A percentile compares a stretch with the other conserved stretches of the same genome.
These are phyloP conservation scores for Inga laurina DNA, from an alignment of 306 rosid genomes.

Conservation along the genomic window DNA sequence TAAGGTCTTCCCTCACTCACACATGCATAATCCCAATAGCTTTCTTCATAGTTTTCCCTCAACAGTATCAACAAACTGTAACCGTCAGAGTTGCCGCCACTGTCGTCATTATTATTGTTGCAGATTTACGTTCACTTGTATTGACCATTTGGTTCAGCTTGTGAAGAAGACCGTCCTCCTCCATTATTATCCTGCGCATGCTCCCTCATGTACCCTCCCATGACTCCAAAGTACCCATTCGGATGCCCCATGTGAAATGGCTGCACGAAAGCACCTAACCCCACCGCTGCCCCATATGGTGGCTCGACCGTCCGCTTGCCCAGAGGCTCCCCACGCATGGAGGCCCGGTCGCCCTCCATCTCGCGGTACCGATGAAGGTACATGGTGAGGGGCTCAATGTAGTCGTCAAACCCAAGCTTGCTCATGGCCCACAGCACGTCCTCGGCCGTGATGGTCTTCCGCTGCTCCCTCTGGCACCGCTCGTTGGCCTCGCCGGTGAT, in stretches of 20 bases:
- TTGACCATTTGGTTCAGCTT: conserved; percentile 1
- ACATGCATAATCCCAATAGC: not conserved
- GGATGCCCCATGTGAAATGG: not conserved
- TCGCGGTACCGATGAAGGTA: conserved; percentile 83
- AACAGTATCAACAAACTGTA: not conserved
- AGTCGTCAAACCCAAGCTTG: conserved; percentile 84
- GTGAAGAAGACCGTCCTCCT: not conserved
- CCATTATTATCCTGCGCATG: not conserved
- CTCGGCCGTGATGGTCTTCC: conserved; percentile 85
- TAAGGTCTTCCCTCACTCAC: not conserved
- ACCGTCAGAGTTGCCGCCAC: not conserved
- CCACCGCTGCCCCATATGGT: not conserved
- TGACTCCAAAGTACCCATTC: not conserved
- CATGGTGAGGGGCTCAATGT: conserved; percentile 67
- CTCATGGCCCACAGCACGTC: conserved; percentile 95
- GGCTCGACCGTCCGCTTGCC: conserved; percentile 38
- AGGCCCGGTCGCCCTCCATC: conserved; percentile 68
- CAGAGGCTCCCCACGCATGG: conserved; percentile 53
- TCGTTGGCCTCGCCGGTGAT: conserved; percentile 87
- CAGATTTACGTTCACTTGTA: not conserved
- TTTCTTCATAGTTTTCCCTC: not conserved
- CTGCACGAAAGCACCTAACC: not conserved
- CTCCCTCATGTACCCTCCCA: conserved; percentile 10
- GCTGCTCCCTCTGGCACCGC: conserved; percentile 84
- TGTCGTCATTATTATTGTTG: not conserved